Evolutionary conservation across 179 eudicot genomes (phyloP).

Genomic region (Beta macrorhiza): DNA sequence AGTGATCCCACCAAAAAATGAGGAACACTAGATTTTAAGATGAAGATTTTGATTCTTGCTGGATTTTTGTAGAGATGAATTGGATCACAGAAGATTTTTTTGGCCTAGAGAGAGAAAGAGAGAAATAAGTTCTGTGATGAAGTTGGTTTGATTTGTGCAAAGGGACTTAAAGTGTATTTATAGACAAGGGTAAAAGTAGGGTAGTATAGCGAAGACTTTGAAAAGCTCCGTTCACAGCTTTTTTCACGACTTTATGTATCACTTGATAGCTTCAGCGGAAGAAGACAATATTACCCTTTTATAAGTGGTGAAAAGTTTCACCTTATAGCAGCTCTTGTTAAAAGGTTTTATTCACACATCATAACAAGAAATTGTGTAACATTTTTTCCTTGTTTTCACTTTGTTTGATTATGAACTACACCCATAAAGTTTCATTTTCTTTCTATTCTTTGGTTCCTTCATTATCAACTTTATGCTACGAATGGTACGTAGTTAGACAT

Average conservation of each 20-base stretch:
- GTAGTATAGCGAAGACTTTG: conserved; percentile 7
- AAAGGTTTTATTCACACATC: conserved; percentile 17
- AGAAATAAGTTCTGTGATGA: conserved; percentile 4
- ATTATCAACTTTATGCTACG: conserved; percentile 4
- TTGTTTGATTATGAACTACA: not conserved
- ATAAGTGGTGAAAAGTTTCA: conserved; percentile 20
- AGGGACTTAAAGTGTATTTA: conserved; percentile 32
- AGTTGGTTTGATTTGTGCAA: conserved; percentile 21
- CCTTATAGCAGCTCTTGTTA: conserved; percentile 1
- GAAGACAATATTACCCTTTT: conserved; percentile 29
- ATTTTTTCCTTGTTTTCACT: not conserved
- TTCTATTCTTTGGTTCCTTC: not conserved
- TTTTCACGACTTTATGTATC: conserved; percentile 1
- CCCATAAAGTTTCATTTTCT: not conserved
- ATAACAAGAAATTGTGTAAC: not conserved
- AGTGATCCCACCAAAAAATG: conserved; percentile 29
- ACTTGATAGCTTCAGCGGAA: not conserved
- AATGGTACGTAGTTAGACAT: not conserved
- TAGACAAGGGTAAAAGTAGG: conserved; percentile 13
- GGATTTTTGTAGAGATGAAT: conserved; percentile 2
- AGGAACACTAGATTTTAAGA: conserved; percentile 25
- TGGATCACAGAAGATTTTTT: conserved; percentile 25
- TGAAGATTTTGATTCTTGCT: conserved; percentile 17
- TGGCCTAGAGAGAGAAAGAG: not conserved
- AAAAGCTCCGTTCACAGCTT: conserved; percentile 27